These are phyloP conservation scores for Cucumis hystrix DNA, from an alignment of 306 rosid species.

Conservation along the genomic window DNA sequence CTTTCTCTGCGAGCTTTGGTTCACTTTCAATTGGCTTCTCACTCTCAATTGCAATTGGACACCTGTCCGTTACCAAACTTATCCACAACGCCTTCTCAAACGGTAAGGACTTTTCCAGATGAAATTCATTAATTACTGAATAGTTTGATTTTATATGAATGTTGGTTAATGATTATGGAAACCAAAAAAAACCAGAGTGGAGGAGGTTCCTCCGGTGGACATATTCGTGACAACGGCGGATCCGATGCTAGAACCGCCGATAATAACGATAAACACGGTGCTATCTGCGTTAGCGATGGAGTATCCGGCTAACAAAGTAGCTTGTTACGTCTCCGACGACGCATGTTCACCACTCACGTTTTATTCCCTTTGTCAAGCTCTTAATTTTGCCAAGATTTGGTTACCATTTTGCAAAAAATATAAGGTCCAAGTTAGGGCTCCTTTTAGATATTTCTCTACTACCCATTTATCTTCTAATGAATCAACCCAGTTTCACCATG, in stretches of 20 bases:
- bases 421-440: conserved; percentile 46
- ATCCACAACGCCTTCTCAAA: conserved; percentile 25
- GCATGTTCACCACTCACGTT: conserved; percentile 40
- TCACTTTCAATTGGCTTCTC: conserved; percentile 30
- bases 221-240: conserved; percentile 67
- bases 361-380: conserved; percentile 39
- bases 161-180: too few relatives aligned
- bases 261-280: conserved; percentile 46
- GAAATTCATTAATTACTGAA: too few relatives aligned
- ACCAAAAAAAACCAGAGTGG: background rate
- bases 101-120: conserved; percentile 1
- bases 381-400: conserved; percentile 53
- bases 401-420: conserved; percentile 54
- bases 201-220: conserved; percentile 50
- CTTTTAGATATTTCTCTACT: conserved; percentile 32
- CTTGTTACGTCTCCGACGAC: conserved; percentile 73
- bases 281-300: conserved; percentile 54
- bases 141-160: too few relatives aligned
- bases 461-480: too few relatives aligned
- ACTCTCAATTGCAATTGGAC: conserved; percentile 31
- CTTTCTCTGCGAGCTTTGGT: conserved; percentile 46
- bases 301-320: conserved; percentile 57
- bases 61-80: conserved; percentile 24
- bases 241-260: conserved; percentile 53
- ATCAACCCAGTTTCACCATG: conserved; percentile 13